phyloP scores from a whole-genome alignment of 768 basidiomycete genomes.

The Calocybe gangraenosa region DNA sequence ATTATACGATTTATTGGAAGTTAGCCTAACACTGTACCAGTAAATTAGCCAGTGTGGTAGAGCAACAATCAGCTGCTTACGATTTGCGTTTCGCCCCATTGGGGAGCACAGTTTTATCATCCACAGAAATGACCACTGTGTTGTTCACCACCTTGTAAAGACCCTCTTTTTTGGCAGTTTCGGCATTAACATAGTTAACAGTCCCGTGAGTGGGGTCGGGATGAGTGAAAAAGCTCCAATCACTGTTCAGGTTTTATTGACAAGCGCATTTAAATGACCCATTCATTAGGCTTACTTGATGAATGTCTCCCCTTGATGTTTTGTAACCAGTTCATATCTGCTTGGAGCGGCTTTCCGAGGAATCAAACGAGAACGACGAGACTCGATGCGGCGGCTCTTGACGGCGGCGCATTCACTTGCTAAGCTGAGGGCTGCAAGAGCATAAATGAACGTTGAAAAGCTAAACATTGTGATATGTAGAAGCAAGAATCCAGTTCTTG shows the following conservation, averaged over 20 bases:
- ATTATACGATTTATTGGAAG: slow-evolving; percentile 54
- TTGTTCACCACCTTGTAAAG: slow-evolving; percentile 54
- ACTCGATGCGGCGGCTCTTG: neutral
- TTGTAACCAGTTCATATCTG: slow-evolving; percentile 27
- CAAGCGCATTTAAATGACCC: neutral
- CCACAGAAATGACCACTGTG: slow-evolving; percentile 53
- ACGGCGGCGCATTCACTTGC: neutral
- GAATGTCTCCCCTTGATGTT: slow-evolving; percentile 50
- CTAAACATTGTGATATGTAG: slow-evolving; percentile 4
- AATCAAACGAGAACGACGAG: slow-evolving; percentile 6
- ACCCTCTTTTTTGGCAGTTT: slow-evolving; percentile 43
- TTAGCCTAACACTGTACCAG: slow-evolving; percentile 61
- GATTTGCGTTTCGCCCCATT: slow-evolving; percentile 52
- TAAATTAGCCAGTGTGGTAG: slow-evolving; percentile 3
- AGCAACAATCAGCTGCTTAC: slow-evolving; percentile 26
- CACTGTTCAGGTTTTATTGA: slow-evolving; percentile 26
- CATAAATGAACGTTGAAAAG: slow-evolving; percentile 4
- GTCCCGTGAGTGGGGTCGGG: slow-evolving; percentile 69
- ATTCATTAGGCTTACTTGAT: slow-evolving; percentile 40
- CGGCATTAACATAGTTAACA: slow-evolving; percentile 53
- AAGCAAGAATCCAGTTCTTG: slow-evolving; percentile 16
- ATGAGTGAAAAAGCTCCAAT: slow-evolving; percentile 62
- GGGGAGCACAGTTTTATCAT: slow-evolving; percentile 44
- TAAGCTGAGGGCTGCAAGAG: neutral
- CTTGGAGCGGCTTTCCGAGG: neutral